phyloP scores from a whole-genome alignment of 768 basidiomycete species.

The Auriscalpium vulgare region DNA sequence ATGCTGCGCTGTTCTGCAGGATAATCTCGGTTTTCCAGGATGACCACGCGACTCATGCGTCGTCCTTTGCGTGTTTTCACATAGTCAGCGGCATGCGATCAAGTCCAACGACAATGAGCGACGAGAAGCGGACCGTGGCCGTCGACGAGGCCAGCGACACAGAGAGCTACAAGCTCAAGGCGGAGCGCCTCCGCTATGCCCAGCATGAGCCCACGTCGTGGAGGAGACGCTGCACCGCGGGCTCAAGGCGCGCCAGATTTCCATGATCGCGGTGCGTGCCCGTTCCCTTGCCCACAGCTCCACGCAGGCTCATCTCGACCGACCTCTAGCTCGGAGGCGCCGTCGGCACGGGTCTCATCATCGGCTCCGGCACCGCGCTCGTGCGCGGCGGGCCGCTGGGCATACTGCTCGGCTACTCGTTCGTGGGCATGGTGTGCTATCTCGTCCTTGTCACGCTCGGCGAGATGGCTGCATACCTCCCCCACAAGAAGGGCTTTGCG shows the following conservation, averaged over 20 bases:
- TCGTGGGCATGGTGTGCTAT: constrained; percentile 51
- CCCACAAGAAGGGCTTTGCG: constrained; percentile 50
- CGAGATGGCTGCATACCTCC: constrained; percentile 34
- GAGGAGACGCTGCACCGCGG: constrained; percentile 26
- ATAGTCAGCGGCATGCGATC: no score
- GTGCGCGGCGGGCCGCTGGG: constrained; percentile 48
- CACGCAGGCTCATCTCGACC: background rate
- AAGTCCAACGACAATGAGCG: background rate
- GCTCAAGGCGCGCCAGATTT: constrained; percentile 28
- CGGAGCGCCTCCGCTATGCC: background rate
- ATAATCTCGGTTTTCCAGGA: no score
- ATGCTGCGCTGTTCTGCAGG: no score
- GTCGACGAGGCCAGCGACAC: background rate
- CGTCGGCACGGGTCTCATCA: constrained; percentile 27
- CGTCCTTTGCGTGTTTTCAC: no score
- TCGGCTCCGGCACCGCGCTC: constrained; percentile 48
- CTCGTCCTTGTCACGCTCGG: constrained; percentile 47
- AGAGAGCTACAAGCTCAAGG: background rate
- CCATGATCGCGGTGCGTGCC: constrained; percentile 30
- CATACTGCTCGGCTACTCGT: constrained; percentile 31
- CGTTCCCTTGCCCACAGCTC: background rate
- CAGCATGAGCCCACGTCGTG: constrained; percentile 10
- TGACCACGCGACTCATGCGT: no score
- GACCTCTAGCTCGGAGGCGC: constrained; percentile 24
- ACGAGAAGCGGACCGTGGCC: background rate